Percentiles rank a stretch among this genome's conserved stretches.
phyloP scores from a whole-genome alignment of 352 stramenopile species.

The Phytophthora citrophthora region DNA sequence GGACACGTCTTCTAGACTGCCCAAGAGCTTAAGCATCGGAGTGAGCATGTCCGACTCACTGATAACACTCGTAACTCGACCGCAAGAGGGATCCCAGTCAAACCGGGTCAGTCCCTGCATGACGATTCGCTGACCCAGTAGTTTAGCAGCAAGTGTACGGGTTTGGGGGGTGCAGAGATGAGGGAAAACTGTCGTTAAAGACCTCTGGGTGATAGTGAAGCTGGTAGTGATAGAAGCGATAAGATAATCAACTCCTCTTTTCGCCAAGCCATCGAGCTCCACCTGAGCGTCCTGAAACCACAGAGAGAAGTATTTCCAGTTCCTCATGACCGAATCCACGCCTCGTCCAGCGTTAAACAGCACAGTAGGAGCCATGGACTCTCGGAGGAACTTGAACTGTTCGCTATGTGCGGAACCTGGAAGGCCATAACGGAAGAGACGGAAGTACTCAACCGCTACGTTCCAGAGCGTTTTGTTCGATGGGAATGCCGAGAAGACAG shows the following conservation, averaged over 20 bases:
- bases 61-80: constrained; percentile 11
- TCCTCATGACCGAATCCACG: constrained; percentile 9
- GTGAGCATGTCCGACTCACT: constrained; percentile 30
- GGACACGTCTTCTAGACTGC: constrained; percentile 18
- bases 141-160: not conserved
- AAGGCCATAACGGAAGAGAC: constrained; percentile 25
- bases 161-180: not conserved
- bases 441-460: constrained; percentile 32
- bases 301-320: constrained; percentile 12
- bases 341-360: constrained; percentile 15
- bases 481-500: constrained; percentile 4
- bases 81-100: constrained; percentile 10
- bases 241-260: not conserved
- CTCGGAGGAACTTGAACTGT: constrained; percentile 16
- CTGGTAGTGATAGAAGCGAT: constrained; percentile 1
- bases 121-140: constrained; percentile 17
- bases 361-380: constrained; percentile 11
- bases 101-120: constrained; percentile 18
- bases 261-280: constrained; percentile 11
- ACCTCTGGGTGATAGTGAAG: constrained; percentile 11
- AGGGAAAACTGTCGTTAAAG: constrained; percentile 12
- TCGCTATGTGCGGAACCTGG: not conserved
- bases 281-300: constrained; percentile 21
- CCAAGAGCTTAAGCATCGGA: constrained; percentile 16
- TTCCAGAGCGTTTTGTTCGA: constrained; percentile 22